Evolutionary conservation across 805 yeast genomes (phyloP), one percentile per base, ranked within the genome.

Genomic region (Lipomyces sp.): DNA sequence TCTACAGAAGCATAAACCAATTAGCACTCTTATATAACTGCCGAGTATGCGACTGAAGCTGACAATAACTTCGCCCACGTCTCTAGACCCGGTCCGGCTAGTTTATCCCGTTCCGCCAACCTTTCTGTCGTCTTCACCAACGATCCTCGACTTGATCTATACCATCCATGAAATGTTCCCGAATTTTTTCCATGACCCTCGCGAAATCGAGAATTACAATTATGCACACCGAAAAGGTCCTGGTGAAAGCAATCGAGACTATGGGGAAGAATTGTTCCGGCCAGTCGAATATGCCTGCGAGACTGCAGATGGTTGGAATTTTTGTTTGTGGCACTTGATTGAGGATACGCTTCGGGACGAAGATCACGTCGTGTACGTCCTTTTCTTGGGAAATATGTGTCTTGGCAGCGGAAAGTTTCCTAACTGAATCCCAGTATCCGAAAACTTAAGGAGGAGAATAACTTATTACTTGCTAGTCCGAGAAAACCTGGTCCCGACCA

Each of bases 111-210:
- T 62, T 3, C 42, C 64, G 10, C 15, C 55, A 10, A 5, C 62
- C 10, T 18, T 60, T n/a, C 32, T 60, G 13, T 18, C 30, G 29
- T 18, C 33, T 6, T n/a, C 33, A 18, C 63, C 62, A 3, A n/a
- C 63, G 15, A 32, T 64, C 33, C 32, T 30, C n/a, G 63, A 64
- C 48, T 48, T 67, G 7, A 48, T 64, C 37, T 39, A 62, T 29
- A 18, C 58, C 34, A 65, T 67, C 53, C 57, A 57, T 39, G 50
- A 54, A 13, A 55, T n/a, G 24, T 64, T 63, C 29, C 61, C 62
- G 1, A 30, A 60, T n/a, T 45, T 61, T 32, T 66, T 66, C 50
- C 39, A 60, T 54, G 37, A 42, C 7, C 15, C 24, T 18, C 29
- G 8, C 34, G 60, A 29, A 29, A 15, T 57, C 51, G 30, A 30